phyloP scores from a whole-genome alignment of 495 filamentous ascomycete genomes.

The Aspergillus ellipticus region DNA sequence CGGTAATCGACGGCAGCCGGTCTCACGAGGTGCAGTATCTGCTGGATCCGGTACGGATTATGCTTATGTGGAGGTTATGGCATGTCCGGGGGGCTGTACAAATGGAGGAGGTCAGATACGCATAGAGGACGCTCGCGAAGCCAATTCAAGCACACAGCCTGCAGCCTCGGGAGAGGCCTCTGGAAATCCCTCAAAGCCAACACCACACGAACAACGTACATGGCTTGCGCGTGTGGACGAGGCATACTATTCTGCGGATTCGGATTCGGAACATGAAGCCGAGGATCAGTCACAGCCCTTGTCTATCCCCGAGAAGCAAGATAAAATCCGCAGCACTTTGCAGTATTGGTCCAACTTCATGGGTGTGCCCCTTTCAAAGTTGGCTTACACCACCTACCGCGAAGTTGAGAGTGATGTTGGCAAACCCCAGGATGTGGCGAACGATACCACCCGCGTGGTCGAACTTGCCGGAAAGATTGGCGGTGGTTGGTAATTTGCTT shows the following conservation, averaged over 20 bases:
- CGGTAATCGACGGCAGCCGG: slow-evolving; percentile 40
- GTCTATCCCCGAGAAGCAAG: slow-evolving; percentile 29
- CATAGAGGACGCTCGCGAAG: slow-evolving; percentile 62
- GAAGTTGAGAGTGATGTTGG: slow-evolving; percentile 94
- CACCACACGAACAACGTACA: slow-evolving; percentile 70
- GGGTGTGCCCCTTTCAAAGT: slow-evolving; percentile 62
- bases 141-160: slow-evolving; percentile 12
- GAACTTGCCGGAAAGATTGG: slow-evolving; percentile 90
- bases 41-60: slow-evolving; percentile 56
- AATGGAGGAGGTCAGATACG: slow-evolving; percentile 97
- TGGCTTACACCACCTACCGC: slow-evolving; percentile 82
- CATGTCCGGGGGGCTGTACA: slow-evolving; percentile 94
- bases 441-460: slow-evolving; percentile 75
- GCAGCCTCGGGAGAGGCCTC: slow-evolving; percentile 4
- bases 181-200: slow-evolving; percentile 47
- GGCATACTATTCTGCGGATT: slow-evolving; percentile 84
- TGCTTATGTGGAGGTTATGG: slow-evolving; percentile 96
- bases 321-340: slow-evolving; percentile 52
- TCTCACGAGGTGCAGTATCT: slow-evolving; percentile 29
- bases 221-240: slow-evolving; percentile 89
- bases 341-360: slow-evolving; percentile 69
- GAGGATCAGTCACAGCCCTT: slow-evolving; percentile 10
- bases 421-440: slow-evolving; percentile 53
- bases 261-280: slow-evolving; percentile 41
- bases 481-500: slow-evolving; percentile 75